These are phyloP conservation scores for Lachnellula occidentalis DNA, from an alignment of 2,329 filamentous ascomycete species.

Conservation along the genomic window DNA sequence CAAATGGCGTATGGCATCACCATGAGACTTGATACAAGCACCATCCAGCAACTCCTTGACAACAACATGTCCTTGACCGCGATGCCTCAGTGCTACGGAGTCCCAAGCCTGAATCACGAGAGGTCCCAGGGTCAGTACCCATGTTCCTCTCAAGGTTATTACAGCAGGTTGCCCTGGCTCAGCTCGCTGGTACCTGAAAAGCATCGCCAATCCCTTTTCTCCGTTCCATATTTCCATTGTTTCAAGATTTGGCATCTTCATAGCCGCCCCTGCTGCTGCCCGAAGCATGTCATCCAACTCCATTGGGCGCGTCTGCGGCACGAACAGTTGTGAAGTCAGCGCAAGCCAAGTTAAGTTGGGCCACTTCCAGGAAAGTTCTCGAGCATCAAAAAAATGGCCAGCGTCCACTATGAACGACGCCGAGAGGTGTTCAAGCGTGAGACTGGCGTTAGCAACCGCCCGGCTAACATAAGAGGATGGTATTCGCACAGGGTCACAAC, in stretches of 20 bases:
- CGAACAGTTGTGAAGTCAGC: conserved; percentile 19
- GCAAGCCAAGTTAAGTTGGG: conserved; percentile 18
- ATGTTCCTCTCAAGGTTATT: conserved; percentile 25
- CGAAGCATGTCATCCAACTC: conserved; percentile 13
- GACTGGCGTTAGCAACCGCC: conserved; percentile 15
- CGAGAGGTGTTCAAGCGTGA: conserved; percentile 17
- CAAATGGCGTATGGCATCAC: conserved; percentile 18
- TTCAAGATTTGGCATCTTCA: conserved; percentile 21
- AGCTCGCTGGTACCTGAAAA: conserved; percentile 19
- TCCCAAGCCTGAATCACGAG: conserved; percentile 21
- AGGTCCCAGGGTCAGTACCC: conserved; percentile 21
- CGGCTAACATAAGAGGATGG: conserved; percentile 20
- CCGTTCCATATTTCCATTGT: conserved; percentile 23
- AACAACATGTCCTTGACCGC: conserved; percentile 13
- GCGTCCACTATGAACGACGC: conserved; percentile 21
- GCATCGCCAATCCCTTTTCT: conserved; percentile 16
- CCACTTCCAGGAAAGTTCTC: conserved; percentile 22
- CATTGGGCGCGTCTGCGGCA: conserved; percentile 21
- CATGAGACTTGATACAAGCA: conserved; percentile 21
- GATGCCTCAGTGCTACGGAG: conserved; percentile 17
- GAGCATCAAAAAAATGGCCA: conserved; percentile 16
- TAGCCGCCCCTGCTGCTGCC: conserved; percentile 18
- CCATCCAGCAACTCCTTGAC: conserved; percentile 16
- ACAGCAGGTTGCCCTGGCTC: conserved; percentile 12
- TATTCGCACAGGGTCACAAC: conserved; percentile 20